phyloP scores from a whole-genome alignment of 2,329 filamentous ascomycete species.

The Epichloe sibirici region DNA sequence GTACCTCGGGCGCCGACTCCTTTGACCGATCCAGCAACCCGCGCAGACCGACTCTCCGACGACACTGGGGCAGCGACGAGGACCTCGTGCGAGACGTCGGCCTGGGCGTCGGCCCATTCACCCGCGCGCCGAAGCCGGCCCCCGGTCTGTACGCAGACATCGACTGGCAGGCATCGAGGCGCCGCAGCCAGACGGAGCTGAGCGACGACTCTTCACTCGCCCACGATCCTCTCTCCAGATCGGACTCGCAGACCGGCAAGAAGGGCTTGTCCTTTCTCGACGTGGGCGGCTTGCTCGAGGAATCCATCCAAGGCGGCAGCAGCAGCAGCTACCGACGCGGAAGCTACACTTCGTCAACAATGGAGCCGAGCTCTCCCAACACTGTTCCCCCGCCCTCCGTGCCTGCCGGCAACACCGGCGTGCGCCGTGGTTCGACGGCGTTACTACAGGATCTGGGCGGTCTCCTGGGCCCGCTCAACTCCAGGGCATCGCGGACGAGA shows the following conservation, averaged over 20 bases:
- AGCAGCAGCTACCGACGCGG: constrained; percentile 24
- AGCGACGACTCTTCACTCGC: constrained; percentile 34
- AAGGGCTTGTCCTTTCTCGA: constrained; percentile 68
- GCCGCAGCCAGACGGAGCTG: constrained; percentile 23
- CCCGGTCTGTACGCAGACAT: constrained; percentile 25
- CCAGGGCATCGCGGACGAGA: constrained; percentile 19
- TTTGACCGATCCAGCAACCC: constrained; percentile 33
- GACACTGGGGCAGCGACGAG: constrained; percentile 80
- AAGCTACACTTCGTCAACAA: constrained; percentile 29
- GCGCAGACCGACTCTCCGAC: constrained; percentile 40
- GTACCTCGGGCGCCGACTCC: constrained; percentile 50
- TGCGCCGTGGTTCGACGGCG: constrained; percentile 42
- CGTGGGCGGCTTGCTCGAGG: constrained; percentile 62
- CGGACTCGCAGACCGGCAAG: constrained; percentile 10
- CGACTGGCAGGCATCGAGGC: constrained; percentile 36
- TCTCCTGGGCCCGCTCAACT: constrained; percentile 32
- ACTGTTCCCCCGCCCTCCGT: constrained; percentile 29
- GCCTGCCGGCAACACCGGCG: constrained; percentile 30
- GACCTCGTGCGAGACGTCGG: constrained; percentile 76
- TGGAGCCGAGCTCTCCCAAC: constrained; percentile 25
- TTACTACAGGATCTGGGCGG: constrained; percentile 48
- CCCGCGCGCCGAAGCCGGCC: constrained; percentile 24
- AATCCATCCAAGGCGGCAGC: constrained; percentile 19
- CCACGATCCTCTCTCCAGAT: constrained; percentile 21
- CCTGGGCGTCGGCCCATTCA: constrained; percentile 41